Evolutionary conservation across 2,329 filamentous ascomycete genomes (phyloP), one percentile per base, ranked within the genome.

Genomic region (Cyanodermella asteris): DNA sequence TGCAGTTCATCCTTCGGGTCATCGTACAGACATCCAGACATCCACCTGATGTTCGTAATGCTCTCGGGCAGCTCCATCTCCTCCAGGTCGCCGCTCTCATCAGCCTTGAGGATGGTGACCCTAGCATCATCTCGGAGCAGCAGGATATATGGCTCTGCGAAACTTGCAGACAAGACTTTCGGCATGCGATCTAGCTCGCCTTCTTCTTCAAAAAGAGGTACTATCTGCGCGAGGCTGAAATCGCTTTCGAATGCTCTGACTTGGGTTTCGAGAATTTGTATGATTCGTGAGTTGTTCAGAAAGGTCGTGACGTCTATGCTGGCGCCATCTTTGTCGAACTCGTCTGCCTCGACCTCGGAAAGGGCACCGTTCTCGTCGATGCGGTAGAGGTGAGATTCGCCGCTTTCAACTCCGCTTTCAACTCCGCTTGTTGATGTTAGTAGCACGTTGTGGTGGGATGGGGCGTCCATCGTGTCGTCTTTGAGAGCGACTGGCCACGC

Each of bases 151-250:
- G 80, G 80, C 37, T 94, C 84, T 12, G 66, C 66, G 38, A 94
- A 82, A 42, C 76, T 90, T 18, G 77, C 74, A 39, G 69, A 74
- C 22, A 81, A 54, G 20, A 87, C 72, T 26, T 72, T 63, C 4
- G 78, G 72, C 38, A 91, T 78, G 12, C 65, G 45, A 19, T 53
- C 71, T n/a, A n/a, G n/a, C 8, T 75, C 81, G 0, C 72, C 82
- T 34, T 87, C 77, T 38, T 91, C 87, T 38, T 94, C 87, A 32
- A 78, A 65, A 63, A 94, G 80, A 1, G 82, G 80, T 24, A 93
- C 62, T 27, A 97, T 94, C 41, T 94, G 84, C 22, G 72, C 72
- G 26, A 97, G 61, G 7, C 74, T 77, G 30, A 97, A 64, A 45
- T 91, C 78, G n/a, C n/a, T 60, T 20, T 68, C 60, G n/a, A n/a